These are phyloP conservation scores for Achaetomiella virescens DNA, from an alignment of 495 filamentous ascomycete genomes.

Conservation along the genomic window DNA sequence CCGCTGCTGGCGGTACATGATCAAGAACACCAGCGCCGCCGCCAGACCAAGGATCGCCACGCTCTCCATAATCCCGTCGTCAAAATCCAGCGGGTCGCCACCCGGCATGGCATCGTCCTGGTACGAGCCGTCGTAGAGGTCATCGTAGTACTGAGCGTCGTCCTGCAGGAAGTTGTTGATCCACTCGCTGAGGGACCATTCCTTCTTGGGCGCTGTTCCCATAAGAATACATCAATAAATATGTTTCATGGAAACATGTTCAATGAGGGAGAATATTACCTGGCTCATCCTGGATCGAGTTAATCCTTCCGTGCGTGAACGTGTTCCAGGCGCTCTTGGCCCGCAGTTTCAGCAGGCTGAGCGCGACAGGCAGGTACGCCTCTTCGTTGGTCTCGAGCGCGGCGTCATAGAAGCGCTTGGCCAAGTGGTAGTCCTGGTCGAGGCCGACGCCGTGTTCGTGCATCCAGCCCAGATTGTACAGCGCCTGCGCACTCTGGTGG, in stretches of 20 bases:
- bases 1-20: conserved; percentile 78
- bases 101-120: conserved; percentile 50
- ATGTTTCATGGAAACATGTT: too few species aligned
- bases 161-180: conserved; percentile 74
- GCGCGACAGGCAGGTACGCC: conserved; percentile 87
- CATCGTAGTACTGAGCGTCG: conserved; percentile 57
- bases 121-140: conserved; percentile 51
- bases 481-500: conserved; percentile 84
- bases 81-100: conserved; percentile 40
- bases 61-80: conserved; percentile 73
- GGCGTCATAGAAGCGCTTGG: conserved; percentile 91
- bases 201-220: conserved; percentile 58
- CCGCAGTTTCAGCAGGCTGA: conserved; percentile 81
- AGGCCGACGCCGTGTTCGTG: conserved; percentile 95
- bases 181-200: conserved; percentile 77
- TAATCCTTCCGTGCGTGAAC: conserved; percentile 79
- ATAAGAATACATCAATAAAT: too few species aligned
- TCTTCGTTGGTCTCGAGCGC: conserved; percentile 86
- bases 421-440: conserved; percentile 93
- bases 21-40: conserved; percentile 64
- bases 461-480: conserved; percentile 99
- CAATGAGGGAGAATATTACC: too few species aligned
- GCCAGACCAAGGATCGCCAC: conserved; percentile 75
- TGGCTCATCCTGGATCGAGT: conserved; percentile 82
- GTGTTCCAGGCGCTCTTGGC: conserved; percentile 88